A percentile compares a stretch with the other conserved stretches of the same genome.
Evolutionary conservation across 2,329 filamentous ascomycete genomes (phyloP).

Genomic region (Phaeosphaeria sp.): DNA sequence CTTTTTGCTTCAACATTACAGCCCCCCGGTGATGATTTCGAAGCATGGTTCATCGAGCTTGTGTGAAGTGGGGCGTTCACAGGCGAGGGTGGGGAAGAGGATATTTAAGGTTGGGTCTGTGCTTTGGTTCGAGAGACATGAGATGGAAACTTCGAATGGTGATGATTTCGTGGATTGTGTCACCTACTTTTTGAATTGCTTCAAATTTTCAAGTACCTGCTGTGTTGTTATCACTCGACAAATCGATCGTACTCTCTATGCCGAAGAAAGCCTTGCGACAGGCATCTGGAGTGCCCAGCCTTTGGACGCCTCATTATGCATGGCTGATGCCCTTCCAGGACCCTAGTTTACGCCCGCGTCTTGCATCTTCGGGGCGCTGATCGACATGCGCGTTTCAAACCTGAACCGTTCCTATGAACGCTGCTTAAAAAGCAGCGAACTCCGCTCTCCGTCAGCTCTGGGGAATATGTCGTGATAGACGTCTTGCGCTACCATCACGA

Average conservation of each 20-base stretch:
- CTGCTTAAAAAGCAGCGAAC: neutral
- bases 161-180: neutral
- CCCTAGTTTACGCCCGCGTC: conserved; percentile 9
- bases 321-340: conserved; percentile 16
- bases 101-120: conserved; percentile 5
- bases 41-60: neutral
- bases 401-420: neutral
- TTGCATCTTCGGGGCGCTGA: conserved; percentile 7
- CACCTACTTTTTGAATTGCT: too few relatives aligned
- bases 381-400: neutral
- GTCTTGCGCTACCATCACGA: neutral
- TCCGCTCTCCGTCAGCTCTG: neutral
- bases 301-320: conserved; percentile 16
- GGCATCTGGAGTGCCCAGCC: conserved; percentile 20
- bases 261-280: neutral
- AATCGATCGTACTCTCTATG: neutral
- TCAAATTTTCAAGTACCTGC: neutral
- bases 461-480: neutral
- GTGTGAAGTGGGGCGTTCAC: neutral
- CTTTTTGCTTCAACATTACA: neutral
- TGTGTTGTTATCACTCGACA: neutral
- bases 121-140: conserved; percentile 1
- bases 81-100: conserved; percentile 7
- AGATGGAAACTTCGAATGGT: neutral
- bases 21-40: neutral